phyloP scores from a whole-genome alignment of 2,329 filamentous ascomycete genomes.

The Tolypocladium amazonense region DNA sequence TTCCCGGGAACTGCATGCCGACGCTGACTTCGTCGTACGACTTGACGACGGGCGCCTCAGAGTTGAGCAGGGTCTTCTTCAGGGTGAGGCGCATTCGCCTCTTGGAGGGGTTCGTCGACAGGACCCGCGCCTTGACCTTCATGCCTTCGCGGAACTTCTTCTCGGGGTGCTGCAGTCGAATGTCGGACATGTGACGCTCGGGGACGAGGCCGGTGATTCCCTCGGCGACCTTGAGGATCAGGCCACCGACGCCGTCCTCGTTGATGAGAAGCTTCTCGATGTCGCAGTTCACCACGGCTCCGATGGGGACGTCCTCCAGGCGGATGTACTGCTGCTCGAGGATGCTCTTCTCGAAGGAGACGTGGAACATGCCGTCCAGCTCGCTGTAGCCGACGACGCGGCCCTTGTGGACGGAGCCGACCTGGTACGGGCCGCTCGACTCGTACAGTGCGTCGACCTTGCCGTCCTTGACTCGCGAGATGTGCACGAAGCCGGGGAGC shows the following conservation, averaged over 20 bases:
- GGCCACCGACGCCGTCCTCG: slow-evolving; percentile 64
- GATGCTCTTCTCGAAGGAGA: slow-evolving; percentile 74
- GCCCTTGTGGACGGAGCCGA: slow-evolving; percentile 68
- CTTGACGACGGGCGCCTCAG: slow-evolving; percentile 69
- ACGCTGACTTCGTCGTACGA: slow-evolving; percentile 63
- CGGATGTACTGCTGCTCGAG: slow-evolving; percentile 83
- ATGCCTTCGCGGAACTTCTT: slow-evolving; percentile 89
- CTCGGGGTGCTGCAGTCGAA: slow-evolving; percentile 81
- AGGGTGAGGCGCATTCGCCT: slow-evolving; percentile 77
- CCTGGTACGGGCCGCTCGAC: slow-evolving; percentile 64
- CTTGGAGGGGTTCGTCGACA: slow-evolving; percentile 68
- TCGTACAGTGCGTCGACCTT: slow-evolving; percentile 78
- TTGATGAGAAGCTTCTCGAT: slow-evolving; percentile 79
- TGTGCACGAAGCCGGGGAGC: slow-evolving; percentile 82
- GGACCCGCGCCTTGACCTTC: slow-evolving; percentile 72
- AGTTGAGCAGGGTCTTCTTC: slow-evolving; percentile 92
- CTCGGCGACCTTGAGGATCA: slow-evolving; percentile 76
- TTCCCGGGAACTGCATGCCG: slow-evolving; percentile 74
- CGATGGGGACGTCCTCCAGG: slow-evolving; percentile 81
- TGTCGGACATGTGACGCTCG: slow-evolving; percentile 80
- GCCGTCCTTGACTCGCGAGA: slow-evolving; percentile 82
- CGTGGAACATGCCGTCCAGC: slow-evolving; percentile 72
- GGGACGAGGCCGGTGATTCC: slow-evolving; percentile 83
- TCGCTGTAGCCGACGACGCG: slow-evolving; percentile 80
- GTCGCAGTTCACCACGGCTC: slow-evolving; percentile 68